Conservation (phyloP, 192 early-diverging fungal species). For the Backusella tarrabulga region DNA sequence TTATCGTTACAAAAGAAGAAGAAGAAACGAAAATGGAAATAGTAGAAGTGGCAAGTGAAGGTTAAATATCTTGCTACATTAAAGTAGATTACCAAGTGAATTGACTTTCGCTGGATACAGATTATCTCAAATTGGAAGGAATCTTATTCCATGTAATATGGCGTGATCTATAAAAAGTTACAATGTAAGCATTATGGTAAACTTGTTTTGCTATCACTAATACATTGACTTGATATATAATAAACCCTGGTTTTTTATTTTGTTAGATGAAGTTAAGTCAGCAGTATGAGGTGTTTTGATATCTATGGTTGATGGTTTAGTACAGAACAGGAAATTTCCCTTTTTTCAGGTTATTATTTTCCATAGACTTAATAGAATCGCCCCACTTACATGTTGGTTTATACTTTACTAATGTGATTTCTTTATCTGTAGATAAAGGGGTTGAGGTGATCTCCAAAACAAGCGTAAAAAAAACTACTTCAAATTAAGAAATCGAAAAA, state of each 20-base stretch:
- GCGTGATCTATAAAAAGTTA: background rate
- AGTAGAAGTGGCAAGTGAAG: background rate
- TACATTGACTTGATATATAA: background rate
- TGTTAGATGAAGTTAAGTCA: background rate
- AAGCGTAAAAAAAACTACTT: background rate
- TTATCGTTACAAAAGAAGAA: slow-evolving; percentile 9
- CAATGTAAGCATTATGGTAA: background rate
- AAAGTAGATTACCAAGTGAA: background rate
- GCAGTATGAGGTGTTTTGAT: background rate
- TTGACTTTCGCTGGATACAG: background rate
- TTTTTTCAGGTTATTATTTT: slow-evolving; percentile 20
- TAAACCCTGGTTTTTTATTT: background rate
- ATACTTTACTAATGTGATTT: no score
- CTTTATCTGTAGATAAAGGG: background rate
- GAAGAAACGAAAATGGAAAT: background rate
- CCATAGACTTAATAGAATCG: background rate
- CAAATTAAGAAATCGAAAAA: background rate
- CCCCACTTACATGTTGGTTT: background rate
- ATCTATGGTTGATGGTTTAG: background rate
- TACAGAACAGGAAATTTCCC: background rate
- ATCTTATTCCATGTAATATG: background rate
- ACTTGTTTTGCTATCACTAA: background rate
- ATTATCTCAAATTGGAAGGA: background rate
- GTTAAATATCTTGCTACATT: background rate
- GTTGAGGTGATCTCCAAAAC: background rate